These are phyloP conservation scores for Suhomyces prunicola DNA, from an alignment of 805 yeast genomes.

Conservation along the genomic window DNA sequence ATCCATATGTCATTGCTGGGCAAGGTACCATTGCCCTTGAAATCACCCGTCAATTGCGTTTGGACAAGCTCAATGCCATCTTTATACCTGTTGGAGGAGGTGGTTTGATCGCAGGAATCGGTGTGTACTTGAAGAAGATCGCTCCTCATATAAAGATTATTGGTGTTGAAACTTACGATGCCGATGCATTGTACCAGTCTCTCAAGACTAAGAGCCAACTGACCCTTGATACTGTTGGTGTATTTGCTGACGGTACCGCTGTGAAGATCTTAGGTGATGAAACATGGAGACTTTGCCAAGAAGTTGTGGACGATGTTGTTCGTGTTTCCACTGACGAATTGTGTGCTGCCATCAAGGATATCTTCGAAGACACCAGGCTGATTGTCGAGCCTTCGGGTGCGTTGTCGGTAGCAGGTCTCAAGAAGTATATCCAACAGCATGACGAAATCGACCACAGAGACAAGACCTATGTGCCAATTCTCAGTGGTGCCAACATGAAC, in stretches of 20 bases:
- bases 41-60: constrained; percentile 78
- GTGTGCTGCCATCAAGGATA: constrained; percentile 93
- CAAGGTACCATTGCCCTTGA: constrained; percentile 98
- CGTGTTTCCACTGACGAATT: constrained; percentile 88
- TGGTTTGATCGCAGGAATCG: constrained; percentile 89
- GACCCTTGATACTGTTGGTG: constrained; percentile 72
- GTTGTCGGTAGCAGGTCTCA: constrained; percentile 90
- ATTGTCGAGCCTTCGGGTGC: constrained; percentile 98
- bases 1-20: constrained; percentile 97
- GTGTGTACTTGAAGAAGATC: constrained; percentile 83
- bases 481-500: constrained; percentile 98
- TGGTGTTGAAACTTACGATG: constrained; percentile 95
- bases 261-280: constrained; percentile 88
- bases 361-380: constrained; percentile 92
- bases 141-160: constrained; percentile 97
- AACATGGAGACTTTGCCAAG: constrained; percentile 75
- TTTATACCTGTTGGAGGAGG: constrained; percentile 98
- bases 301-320: constrained; percentile 85
- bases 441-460: constrained; percentile 69
- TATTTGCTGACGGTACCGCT: constrained; percentile 98
- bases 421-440: constrained; percentile 66
- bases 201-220: constrained; percentile 53
- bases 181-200: constrained; percentile 85
- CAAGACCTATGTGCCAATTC: constrained; percentile 74
- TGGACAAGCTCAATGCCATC: constrained; percentile 75